Evolutionary conservation across 139 green algal genomes (phyloP).

Genomic region (Picochlorum sp.): DNA sequence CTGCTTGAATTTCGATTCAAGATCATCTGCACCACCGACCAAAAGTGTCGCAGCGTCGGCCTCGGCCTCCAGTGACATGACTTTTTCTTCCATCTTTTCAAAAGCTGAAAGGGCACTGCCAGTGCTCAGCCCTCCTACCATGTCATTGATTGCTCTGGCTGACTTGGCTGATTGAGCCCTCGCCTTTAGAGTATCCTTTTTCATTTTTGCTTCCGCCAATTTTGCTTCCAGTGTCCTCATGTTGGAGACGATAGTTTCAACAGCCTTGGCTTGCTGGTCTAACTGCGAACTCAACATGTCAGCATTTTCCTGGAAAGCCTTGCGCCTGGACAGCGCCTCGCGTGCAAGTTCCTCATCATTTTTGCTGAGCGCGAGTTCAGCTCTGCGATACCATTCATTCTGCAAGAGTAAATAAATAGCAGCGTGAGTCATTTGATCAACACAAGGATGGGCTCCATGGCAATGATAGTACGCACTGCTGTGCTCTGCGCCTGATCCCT

Average conservation of each 20-base stretch:
- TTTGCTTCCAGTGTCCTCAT: conserved; percentile 79
- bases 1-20: conserved; percentile 72
- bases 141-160: conserved; percentile 42
- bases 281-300: conserved; percentile 77
- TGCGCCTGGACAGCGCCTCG: conserved; percentile 84
- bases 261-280: conserved; percentile 73
- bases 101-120: conserved; percentile 84
- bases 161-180: conserved; percentile 84
- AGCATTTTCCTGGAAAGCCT: conserved; percentile 84
- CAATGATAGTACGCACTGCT: neutral
- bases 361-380: conserved; percentile 92
- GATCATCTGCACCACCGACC: conserved; percentile 52
- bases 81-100: conserved; percentile 99
- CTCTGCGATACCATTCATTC: conserved; percentile 79
- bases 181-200: conserved; percentile 99
- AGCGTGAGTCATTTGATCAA: neutral
- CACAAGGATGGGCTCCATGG: conserved; percentile 31
- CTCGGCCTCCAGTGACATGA: conserved; percentile 88
- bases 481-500: conserved; percentile 74
- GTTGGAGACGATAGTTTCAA: conserved; percentile 87
- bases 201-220: conserved; percentile 85
- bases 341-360: conserved; percentile 91
- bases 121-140: conserved; percentile 68
- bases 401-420: conserved; percentile 2
- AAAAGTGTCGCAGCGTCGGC: conserved; percentile 69